Evolutionary conservation across 177 flowering plant genomes (phyloP).

Genomic region (Vitis hybrid): DNA sequence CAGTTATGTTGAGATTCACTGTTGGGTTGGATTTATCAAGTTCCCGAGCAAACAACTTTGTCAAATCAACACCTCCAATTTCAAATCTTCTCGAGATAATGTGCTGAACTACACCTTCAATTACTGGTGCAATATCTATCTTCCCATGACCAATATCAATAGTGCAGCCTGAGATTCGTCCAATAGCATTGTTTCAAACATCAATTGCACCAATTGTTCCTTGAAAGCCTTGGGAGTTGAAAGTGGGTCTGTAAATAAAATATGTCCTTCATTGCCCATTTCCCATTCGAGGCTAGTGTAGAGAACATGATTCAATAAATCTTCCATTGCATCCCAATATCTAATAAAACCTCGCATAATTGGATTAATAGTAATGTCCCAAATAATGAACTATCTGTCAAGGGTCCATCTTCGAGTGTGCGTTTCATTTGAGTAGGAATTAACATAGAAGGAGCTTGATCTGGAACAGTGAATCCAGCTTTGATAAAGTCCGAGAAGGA

Average conservation of each 20-base stretch:
- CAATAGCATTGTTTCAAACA: constrained; percentile 99
- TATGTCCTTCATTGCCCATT: constrained; percentile 85
- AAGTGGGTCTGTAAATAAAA: constrained; percentile 92
- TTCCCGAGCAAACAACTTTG: constrained; percentile 5
- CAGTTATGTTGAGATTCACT: constrained; percentile 56
- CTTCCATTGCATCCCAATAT: too few relatives aligned
- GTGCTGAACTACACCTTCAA: too few relatives aligned
- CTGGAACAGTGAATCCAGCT: constrained; percentile 60
- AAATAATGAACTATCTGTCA: constrained; percentile 28
- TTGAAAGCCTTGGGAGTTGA: constrained; percentile 87
- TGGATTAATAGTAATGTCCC: constrained; percentile 62
- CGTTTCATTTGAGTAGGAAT: constrained; percentile 92
- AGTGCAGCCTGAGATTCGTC: constrained; percentile 55
- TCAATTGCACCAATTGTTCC: constrained; percentile 92
- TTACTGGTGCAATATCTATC: too few relatives aligned
- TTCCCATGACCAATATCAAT: too few relatives aligned
- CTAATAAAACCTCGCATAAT: too few relatives aligned
- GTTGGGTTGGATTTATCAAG: constrained; percentile 77
- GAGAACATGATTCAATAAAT: constrained; percentile 56
- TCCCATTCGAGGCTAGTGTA: constrained; percentile 96
- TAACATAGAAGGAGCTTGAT: constrained; percentile 85
- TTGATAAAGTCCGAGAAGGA: too few relatives aligned
- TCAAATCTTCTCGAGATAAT: too few relatives aligned
- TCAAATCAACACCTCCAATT: too few relatives aligned
- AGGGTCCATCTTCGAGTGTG: constrained; percentile 57